Percentiles rank a stretch among this genome's conserved stretches.
These are phyloP conservation scores for Casuarina equisetifolia DNA, from an alignment of 306 rosid species.

Conservation along the genomic window DNA sequence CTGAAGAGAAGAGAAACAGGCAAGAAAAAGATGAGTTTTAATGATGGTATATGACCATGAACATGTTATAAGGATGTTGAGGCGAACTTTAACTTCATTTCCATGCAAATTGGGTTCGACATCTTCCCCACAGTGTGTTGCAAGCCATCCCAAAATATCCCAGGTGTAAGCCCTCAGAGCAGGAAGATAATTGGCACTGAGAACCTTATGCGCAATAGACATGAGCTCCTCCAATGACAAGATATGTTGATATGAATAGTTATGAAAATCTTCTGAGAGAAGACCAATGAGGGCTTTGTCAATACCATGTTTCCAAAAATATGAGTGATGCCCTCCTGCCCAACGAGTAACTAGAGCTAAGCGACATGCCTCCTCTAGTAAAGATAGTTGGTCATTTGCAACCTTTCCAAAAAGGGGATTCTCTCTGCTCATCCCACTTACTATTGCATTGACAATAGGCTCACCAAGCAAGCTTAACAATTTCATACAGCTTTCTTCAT, in stretches of 20 bases:
- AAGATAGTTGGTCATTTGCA: slow-evolving; percentile 43
- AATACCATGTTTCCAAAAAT: slow-evolving; percentile 73
- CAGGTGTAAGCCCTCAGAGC: slow-evolving; percentile 59
- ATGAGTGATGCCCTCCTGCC: slow-evolving; percentile 75
- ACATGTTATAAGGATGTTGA: slow-evolving; percentile 57
- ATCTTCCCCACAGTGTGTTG: slow-evolving; percentile 57
- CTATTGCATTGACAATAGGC: slow-evolving; percentile 63
- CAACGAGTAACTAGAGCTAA: slow-evolving; percentile 77
- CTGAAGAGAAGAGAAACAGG: slow-evolving; percentile 15
- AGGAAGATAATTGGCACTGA: slow-evolving; percentile 46
- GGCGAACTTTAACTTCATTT: slow-evolving; percentile 40
- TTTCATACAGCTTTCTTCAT: slow-evolving; percentile 45
- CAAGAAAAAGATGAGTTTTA: slow-evolving; percentile 19
- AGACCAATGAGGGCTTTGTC: slow-evolving; percentile 71
- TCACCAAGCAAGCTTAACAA: slow-evolving; percentile 55
- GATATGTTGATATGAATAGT: slow-evolving; percentile 30
- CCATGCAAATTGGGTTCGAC: slow-evolving; percentile 40
- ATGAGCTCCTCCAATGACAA: slow-evolving; percentile 61
- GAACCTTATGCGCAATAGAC: slow-evolving; percentile 46
- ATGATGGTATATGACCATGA: slow-evolving; percentile 62
- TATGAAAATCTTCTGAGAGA: slow-evolving; percentile 52
- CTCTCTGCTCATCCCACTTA: slow-evolving; percentile 58
- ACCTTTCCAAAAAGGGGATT: slow-evolving; percentile 37
- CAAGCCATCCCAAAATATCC: slow-evolving; percentile 93
- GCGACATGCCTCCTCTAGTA: slow-evolving; percentile 66